Conservation (phyloP, 140 eudicot genomes). For the Oenanthe javanica region DNA sequence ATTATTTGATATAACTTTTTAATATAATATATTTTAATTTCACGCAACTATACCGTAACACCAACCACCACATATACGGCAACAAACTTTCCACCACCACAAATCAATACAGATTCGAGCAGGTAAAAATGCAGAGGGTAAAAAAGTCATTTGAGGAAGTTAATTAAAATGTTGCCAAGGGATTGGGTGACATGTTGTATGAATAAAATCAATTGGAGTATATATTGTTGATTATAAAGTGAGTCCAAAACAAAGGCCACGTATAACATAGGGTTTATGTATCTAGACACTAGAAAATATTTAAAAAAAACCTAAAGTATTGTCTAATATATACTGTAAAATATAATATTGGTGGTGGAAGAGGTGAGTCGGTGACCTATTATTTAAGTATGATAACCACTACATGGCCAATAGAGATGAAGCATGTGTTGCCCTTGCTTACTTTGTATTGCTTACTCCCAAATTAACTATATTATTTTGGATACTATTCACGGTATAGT, state of each 20-base stretch:
- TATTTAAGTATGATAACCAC: slow-evolving; percentile 37
- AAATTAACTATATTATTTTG: slow-evolving; percentile 11
- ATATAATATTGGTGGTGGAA: slow-evolving; percentile 13
- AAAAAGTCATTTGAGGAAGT: not conserved
- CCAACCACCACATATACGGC: too few species aligned
- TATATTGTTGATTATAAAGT: slow-evolving; percentile 28
- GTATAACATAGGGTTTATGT: slow-evolving; percentile 43
- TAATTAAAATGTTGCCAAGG: slow-evolving; percentile 26
- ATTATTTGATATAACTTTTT: too few species aligned
- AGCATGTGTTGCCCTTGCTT: slow-evolving; percentile 35
- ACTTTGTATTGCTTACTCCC: too few species aligned
- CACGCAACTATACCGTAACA: too few species aligned
- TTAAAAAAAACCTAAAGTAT: slow-evolving; percentile 1
- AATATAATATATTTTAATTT: too few species aligned
- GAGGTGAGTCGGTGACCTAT: slow-evolving; percentile 36
- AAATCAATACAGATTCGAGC: not conserved
- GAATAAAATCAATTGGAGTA: slow-evolving; percentile 28
- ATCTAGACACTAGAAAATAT: slow-evolving; percentile 25
- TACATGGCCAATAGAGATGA: slow-evolving; percentile 14
- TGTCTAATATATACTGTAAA: slow-evolving; percentile 18
- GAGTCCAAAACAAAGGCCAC: slow-evolving; percentile 34
- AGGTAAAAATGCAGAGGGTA: slow-evolving; percentile 10
- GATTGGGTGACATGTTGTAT: slow-evolving; percentile 39
- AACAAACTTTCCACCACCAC: too few species aligned
- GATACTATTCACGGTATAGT: slow-evolving; percentile 24